phyloP scores from a whole-genome alignment of 2,329 filamentous ascomycete genomes.

The Cladosporium sp. region DNA sequence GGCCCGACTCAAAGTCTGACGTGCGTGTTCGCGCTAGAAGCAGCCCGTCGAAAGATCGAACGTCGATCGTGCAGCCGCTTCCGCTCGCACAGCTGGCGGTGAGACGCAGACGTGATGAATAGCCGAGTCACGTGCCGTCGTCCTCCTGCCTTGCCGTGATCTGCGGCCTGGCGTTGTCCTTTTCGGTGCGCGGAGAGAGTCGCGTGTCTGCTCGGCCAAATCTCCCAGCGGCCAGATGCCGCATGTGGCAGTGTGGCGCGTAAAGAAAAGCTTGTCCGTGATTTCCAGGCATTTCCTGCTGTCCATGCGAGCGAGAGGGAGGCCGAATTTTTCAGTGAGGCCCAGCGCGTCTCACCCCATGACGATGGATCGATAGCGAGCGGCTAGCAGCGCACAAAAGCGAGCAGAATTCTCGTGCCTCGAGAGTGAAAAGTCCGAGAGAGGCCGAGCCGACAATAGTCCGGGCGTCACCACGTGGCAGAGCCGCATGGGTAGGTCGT shows the following conservation, averaged over 20 bases:
- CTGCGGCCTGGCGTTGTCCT: not conserved
- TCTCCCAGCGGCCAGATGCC: not conserved
- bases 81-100: not conserved
- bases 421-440: not conserved
- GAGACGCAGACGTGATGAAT: not conserved
- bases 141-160: not conserved
- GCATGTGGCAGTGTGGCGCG: not conserved
- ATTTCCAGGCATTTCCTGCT: not conserved
- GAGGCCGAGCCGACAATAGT: not conserved
- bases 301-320: not conserved
- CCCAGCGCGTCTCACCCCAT: conserved; percentile 6
- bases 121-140: conserved; percentile 7
- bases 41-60: conserved; percentile 3
- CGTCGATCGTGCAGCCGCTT: not conserved
- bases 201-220: no score
- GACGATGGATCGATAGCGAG: not conserved
- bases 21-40: conserved; percentile 4
- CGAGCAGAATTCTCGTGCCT: not conserved
- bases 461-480: not conserved
- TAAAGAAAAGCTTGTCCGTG: not conserved
- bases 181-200: not conserved
- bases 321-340: conserved; percentile 5
- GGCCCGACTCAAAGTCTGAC: not conserved
- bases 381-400: not conserved
- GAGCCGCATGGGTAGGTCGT: not conserved